Evolutionary conservation across 2,329 filamentous ascomycete species (phyloP), one percentile per base, ranked within the genome.

Genomic region (Claviceps sorghi): DNA sequence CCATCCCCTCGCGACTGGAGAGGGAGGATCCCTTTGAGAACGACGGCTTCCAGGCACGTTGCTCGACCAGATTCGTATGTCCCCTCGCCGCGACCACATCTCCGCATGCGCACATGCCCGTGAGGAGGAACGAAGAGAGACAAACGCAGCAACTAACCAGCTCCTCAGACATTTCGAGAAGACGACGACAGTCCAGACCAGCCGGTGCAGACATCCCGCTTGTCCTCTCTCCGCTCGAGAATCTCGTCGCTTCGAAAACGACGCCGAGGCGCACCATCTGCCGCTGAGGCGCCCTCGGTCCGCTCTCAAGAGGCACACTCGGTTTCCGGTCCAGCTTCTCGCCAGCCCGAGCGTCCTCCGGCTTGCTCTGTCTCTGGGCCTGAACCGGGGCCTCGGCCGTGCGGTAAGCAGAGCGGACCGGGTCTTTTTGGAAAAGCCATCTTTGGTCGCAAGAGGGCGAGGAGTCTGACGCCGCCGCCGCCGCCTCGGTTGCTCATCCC

Each of bases 1-100:
- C 62, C 13, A 62, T 70, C 22, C 67, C 67, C 13, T 66, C 62
- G 41, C 62, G 62, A 17, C 54, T 65, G 8, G 66, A 69, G 17
- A 59, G 67, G 22, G 59, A 64, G 4, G 64, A 68, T 51, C 67
- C 67, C 0, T 70, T 70, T 45, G 58, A 57, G 11, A 61, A 62
- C 9, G 66, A 69, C 48, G 62, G 61, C 0, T 68, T 68, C 22
- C 59, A 57, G 2, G 57, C 58, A 17, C 60, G 65, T 3, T 64
- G 65, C 19, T 52, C 58, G 0, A 67, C 65, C 6, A 61, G 64
- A 40, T 55, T 66, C 11, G 66, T 66, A 30, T 40, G 11, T 47
- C 40, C 19, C 5, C 40, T 21, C 21, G n/a, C 10, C 40, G 10
- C 10, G 19, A 7, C 8, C 13, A n/a, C n/a, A n/a, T n/a, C 2